A percentile compares a stretch with the other conserved stretches of the same genome.
Evolutionary conservation across 495 filamentous ascomycete species (phyloP).

Genomic region (Lophiostoma macrostomum): DNA sequence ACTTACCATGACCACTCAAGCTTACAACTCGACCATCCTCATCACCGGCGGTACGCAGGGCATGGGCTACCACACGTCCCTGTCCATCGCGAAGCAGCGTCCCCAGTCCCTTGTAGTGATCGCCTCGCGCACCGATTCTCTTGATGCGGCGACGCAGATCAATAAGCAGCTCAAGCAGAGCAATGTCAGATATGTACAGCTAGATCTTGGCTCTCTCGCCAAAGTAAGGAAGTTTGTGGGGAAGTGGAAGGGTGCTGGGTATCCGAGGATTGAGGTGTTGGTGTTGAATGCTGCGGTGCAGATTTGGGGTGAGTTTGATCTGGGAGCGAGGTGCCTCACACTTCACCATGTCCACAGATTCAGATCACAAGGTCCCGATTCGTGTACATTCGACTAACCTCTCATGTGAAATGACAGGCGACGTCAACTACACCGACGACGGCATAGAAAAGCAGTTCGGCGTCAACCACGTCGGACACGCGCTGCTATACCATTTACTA

Average conservation of each 20-base stretch:
- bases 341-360: too few species aligned
- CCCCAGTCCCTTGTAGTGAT: constrained; percentile 42
- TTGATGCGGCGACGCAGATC: constrained; percentile 42
- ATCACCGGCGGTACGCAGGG: constrained; percentile 57
- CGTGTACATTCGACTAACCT: too few species aligned
- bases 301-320: too few species aligned
- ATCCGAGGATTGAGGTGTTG: constrained; percentile 46
- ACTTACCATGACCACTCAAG: too few species aligned
- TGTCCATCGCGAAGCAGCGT: constrained; percentile 45
- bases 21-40: constrained; percentile 47
- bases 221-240: constrained; percentile 44
- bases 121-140: constrained; percentile 45
- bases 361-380: too few species aligned
- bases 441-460: constrained; percentile 42
- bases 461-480: constrained; percentile 20
- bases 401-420: too few species aligned
- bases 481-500: constrained; percentile 15
- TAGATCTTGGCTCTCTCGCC: constrained; percentile 46
- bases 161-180: constrained; percentile 37
- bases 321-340: too few species aligned
- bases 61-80: constrained; percentile 49
- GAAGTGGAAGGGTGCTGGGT: constrained; percentile 40
- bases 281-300: constrained; percentile 51
- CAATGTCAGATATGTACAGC: constrained; percentile 42
- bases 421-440: constrained; percentile 39